Percentiles rank a stretch among this genome's conserved stretches.
These are phyloP conservation scores for Suillus ampliporus DNA, from an alignment of 768 basidiomycete species.

Conservation along the genomic window DNA sequence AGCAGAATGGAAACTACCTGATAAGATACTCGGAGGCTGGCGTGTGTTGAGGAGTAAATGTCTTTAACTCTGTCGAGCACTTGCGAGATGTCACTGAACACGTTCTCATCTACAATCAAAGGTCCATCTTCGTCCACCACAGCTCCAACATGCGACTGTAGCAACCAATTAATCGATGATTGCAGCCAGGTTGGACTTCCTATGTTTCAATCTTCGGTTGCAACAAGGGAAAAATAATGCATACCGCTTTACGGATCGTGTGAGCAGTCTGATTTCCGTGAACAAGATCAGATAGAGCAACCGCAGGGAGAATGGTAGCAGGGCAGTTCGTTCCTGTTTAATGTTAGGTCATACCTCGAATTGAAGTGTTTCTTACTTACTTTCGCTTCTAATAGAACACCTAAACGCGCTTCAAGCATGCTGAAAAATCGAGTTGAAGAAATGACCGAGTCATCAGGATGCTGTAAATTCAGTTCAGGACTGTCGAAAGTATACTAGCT, in stretches of 20 bases:
- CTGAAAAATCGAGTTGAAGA: slow-evolving; percentile 45
- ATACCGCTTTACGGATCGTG: slow-evolving; percentile 67
- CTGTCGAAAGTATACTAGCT: background rate
- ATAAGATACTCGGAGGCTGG: slow-evolving; percentile 47
- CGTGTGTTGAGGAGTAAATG: slow-evolving; percentile 57
- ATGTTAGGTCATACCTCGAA: background rate
- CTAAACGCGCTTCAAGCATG: slow-evolving; percentile 61
- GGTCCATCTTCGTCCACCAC: slow-evolving; percentile 29
- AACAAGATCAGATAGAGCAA: slow-evolving; percentile 66
- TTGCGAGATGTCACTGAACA: slow-evolving; percentile 48
- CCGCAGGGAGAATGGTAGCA: slow-evolving; percentile 62
- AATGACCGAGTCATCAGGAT: background rate
- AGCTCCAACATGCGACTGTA: slow-evolving; percentile 26
- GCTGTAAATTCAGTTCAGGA: slow-evolving; percentile 2
- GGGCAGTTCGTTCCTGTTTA: slow-evolving; percentile 55
- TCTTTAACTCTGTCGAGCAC: slow-evolving; percentile 51
- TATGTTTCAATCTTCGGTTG: slow-evolving; percentile 36
- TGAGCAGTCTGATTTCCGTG: slow-evolving; percentile 65
- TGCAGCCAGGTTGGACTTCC: slow-evolving; percentile 33
- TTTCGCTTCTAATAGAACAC: slow-evolving; percentile 61
- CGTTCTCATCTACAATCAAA: slow-evolving; percentile 42
- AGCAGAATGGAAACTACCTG: slow-evolving; percentile 43
- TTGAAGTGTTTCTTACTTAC: slow-evolving; percentile 37
- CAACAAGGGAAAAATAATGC: slow-evolving; percentile 24
- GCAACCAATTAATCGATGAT: slow-evolving; percentile 36